Conservation (phyloP, 1,139 yeast genomes). For the Wickerhamiella infanticola region DNA sequence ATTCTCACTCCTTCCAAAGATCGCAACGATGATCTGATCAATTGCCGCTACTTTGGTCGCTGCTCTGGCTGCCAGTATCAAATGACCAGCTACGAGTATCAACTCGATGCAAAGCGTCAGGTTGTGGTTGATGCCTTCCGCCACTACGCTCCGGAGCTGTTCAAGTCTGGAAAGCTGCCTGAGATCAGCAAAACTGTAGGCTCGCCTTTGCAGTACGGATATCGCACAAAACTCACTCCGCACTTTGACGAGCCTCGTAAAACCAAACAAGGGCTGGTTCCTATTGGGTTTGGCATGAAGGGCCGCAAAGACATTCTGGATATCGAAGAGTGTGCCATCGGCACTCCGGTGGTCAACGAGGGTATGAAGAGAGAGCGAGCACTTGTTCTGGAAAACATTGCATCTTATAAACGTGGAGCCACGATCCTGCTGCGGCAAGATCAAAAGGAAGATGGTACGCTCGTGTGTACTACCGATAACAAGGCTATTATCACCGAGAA, state of each 20-base stretch:
- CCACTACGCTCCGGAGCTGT: slow-evolving; percentile 34
- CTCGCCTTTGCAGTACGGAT: slow-evolving; percentile 61
- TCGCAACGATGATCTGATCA: slow-evolving; percentile 40
- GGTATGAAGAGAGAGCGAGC: slow-evolving; percentile 63
- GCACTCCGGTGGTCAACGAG: slow-evolving; percentile 58
- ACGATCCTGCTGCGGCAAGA: slow-evolving; percentile 72
- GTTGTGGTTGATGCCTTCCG: slow-evolving; percentile 74
- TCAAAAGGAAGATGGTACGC: slow-evolving; percentile 23
- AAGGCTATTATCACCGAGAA: slow-evolving; percentile 71
- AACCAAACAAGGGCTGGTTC: slow-evolving; percentile 36
- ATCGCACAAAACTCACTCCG: slow-evolving; percentile 89
- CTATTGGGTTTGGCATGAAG: slow-evolving; percentile 76
- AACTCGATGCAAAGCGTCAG: slow-evolving; percentile 51
- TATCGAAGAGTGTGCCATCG: slow-evolving; percentile 86
- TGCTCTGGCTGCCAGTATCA: slow-evolving; percentile 95
- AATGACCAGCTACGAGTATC: slow-evolving; percentile 54
- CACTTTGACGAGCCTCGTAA: slow-evolving; percentile 77
- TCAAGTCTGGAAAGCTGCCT: slow-evolving; percentile 30
- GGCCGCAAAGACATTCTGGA: slow-evolving; percentile 69
- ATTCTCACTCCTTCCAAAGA: slow-evolving; percentile 33
- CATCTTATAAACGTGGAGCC: slow-evolving; percentile 60
- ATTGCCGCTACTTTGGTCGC: slow-evolving; percentile 61
- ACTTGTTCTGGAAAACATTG: slow-evolving; percentile 35
- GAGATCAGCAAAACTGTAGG: slow-evolving; percentile 49
- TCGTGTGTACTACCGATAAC: slow-evolving; percentile 42